Base-by-base conservation (phyloP, 768 basidiomycete genomes). In the Lentinula aciculospora region DNA sequence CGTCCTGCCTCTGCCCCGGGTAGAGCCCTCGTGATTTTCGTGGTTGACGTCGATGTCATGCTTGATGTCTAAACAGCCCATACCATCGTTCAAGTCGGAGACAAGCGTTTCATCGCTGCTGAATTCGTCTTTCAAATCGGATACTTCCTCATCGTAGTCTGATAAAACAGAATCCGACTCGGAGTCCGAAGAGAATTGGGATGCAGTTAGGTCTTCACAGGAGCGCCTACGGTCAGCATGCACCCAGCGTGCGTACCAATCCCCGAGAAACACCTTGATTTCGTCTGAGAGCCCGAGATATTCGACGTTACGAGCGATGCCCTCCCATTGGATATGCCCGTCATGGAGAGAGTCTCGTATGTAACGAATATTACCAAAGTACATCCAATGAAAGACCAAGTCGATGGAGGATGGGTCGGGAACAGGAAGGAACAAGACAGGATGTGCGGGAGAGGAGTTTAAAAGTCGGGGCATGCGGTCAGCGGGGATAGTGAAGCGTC, bases 251-350 rank as follows among this genome's bases (percentile, higher is more conserved):
- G 79, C 74, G 69, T 88, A 92, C 87, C 89, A 94, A 57, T 75
- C 77, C 0, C 86, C 84, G 48, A 94, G 75, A 66, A 89, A 89
- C 15, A 85, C 70, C 68, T 91, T 93, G 69, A 94, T 83, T 44
- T 89, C 85, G 17, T 83, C 73, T 53, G 83, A 77, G 60, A 95
- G 79, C 19, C 84, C 87, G 49, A 96, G 85, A 66, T 92, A 95
- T 67, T 95, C 92, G 67, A 88, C 92, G 68, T 94, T 96, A 59
- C 88, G 84, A 19, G 90, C 90, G 60, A 95, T 76, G 28, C 90
- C 91, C 64, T 94, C 89, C 93, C 92, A 95, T 47, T 82, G 81
- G 45, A 92, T 78, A 53, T 76, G 69, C 19, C 86, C 84, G 19
- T 76, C 72, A 60, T 82, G 80, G 12, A 96, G 81, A 40, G 81